Evolutionary conservation across 352 stramenopile species (phyloP).

Genomic region (Pythium grandisporangium): DNA sequence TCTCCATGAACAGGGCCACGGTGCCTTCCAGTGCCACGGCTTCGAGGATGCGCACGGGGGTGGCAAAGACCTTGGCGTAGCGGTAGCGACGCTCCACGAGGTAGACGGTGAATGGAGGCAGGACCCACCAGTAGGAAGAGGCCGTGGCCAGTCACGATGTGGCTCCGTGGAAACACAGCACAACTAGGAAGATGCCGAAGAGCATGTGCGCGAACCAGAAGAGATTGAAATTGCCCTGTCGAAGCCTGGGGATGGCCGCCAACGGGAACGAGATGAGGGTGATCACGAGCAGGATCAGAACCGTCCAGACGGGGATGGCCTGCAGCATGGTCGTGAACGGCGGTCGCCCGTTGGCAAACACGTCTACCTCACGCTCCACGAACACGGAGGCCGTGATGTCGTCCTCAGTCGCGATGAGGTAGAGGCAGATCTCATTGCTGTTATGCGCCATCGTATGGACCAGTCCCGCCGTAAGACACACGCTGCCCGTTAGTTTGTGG

Average conservation of each 20-base stretch:
- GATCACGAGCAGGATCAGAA: conserved; percentile 57
- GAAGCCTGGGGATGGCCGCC: conserved; percentile 61
- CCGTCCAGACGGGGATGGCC: conserved; percentile 58
- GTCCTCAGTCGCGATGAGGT: conserved; percentile 50
- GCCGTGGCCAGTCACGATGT: conserved; percentile 45
- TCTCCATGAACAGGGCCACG: conserved; percentile 67
- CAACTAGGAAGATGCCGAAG: conserved; percentile 56
- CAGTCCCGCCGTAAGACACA: conserved; percentile 42
- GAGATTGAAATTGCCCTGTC: conserved; percentile 65
- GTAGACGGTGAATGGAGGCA: conserved; percentile 59
- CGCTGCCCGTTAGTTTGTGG: conserved; percentile 66
- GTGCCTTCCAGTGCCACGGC: conserved; percentile 59
- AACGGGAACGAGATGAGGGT: conserved; percentile 60
- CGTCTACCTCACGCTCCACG: conserved; percentile 33
- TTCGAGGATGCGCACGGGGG: conserved; percentile 56
- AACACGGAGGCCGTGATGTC: conserved; percentile 56
- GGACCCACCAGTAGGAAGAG: conserved; percentile 59
- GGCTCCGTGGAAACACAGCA: conserved; percentile 55
- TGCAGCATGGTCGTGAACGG: conserved; percentile 63
- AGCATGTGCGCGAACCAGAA: conserved; percentile 84
- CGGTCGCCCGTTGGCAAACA: conserved; percentile 35
- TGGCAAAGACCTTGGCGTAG: conserved; percentile 61
- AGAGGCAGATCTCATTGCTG: conserved; percentile 63
- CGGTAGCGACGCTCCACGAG: conserved; percentile 59
- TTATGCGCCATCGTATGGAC: conserved; percentile 59